Base-by-base conservation (phyloP, 2,329 filamentous ascomycete species). In the Aspergillus persii region DNA sequence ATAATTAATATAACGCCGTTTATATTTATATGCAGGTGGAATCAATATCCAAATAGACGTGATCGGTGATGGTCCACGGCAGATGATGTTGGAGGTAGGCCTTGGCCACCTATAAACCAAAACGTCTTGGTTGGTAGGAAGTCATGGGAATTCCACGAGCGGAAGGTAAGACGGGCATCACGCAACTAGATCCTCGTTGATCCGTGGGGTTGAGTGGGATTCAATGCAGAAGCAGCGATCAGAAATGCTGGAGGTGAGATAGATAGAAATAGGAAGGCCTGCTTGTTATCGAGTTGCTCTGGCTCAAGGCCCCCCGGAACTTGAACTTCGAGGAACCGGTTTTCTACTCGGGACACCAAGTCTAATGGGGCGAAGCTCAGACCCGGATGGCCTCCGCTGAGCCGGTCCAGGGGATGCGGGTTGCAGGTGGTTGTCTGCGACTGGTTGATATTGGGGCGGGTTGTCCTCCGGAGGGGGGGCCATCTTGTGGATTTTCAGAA, bases 331-430 rank as follows among this genome's bases (percentile, higher is more conserved):
- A 12, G 74, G 75, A 8, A 77, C 74, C 15, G 75, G 75, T 58
- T 76, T 76, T 52, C 75, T 66, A 50, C 60, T 72, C 5, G 75
- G 75, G 12, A 77, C 72, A 46, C 74, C 75, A 15, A 76, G 65
- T 52, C 75, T 76, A 61, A 74, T 71, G 5, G 67, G 66, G 11
- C 71, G 71, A 27, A 63, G 54, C 46, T 64, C 66, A 50, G 62
- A 64, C 15, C 64, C 63, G 11, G 71, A 66, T 36, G 67, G 66
- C 27, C 59, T 62, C 39, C 61, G 67, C n/a, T 64, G 58, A 23
- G 60, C 56, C 29, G 58, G 57, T 47, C 55, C 61, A 8, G 59
- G 56, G 7, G 59, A 41, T 41, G 36, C 52, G 8, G 57, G 15
- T 39, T 63, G 62, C 7, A 59, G 53, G 27, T 61, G 67, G 4